phyloP scores from a whole-genome alignment of 179 eudicot species.

The Gypsophila paniculata region DNA sequence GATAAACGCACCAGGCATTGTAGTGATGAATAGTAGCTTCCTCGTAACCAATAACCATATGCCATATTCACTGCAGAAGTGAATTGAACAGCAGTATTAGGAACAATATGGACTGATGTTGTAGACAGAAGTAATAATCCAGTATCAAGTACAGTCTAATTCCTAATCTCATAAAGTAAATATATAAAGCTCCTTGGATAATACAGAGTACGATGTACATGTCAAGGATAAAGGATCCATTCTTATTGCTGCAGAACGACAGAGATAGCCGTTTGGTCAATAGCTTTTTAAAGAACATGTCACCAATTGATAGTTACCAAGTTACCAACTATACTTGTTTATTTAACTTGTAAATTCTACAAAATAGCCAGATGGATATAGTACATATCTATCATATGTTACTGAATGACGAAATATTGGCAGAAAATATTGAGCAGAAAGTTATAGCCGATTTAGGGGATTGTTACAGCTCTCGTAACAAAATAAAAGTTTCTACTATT shows the following conservation, averaged over 20 bases:
- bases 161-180: neutral
- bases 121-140: neutral
- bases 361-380: too few species aligned
- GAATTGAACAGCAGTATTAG: conserved; percentile 16
- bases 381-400: too few species aligned
- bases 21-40: conserved; percentile 57
- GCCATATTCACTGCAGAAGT: conserved; percentile 77
- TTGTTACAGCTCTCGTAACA: too few species aligned
- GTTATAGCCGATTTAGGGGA: too few species aligned
- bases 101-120: conserved; percentile 12
- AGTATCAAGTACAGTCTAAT: neutral
- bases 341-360: neutral
- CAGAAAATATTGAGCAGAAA: too few species aligned
- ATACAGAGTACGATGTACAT: neutral
- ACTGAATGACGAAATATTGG: too few species aligned
- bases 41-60: conserved; percentile 79
- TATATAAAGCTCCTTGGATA: neutral
- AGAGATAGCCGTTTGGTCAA: neutral
- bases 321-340: neutral
- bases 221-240: neutral
- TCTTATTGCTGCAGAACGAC: neutral
- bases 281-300: neutral
- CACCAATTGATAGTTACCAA: neutral
- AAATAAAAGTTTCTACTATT: neutral
- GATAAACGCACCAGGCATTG: conserved; percentile 61